Evolutionary conservation across 106 monocot genomes (phyloP), one percentile per base, ranked within the genome.

Genomic region (Amphibolis antarctica): DNA sequence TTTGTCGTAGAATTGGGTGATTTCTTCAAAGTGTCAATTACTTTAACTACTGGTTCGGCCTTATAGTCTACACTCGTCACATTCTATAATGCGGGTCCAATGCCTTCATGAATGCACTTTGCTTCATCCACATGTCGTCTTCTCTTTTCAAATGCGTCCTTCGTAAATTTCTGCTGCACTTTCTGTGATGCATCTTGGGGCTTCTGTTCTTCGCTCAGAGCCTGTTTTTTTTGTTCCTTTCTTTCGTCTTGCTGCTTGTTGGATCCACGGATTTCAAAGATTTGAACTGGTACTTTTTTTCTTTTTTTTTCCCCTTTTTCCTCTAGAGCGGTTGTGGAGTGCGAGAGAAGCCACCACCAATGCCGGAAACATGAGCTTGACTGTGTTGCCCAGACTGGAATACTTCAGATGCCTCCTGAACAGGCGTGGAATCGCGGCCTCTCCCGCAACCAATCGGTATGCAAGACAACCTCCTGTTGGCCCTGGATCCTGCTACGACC

Each of bases 351-450:
- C 80, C n/a, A 82, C 83, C 23, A 26, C 9, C 51, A 12, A 73
- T 47, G 15, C 70, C 21, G 73, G 50, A 62, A 71, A 80, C 64
- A 48, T 72, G 56, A 79, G 80, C 26, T 28, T 63, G 5, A 83
- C 78, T 2, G 82, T 85, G 30, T 60, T 91, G 47, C 81, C 82
- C 1, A 80, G 91, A 11, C 71, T 99, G 31, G 82, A 83, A 22
- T 83, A 91, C 50, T 99, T 91, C 75, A 85, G 87, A 75, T 91
- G 98, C 66, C 61, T 91, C 65, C 79, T 99, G 46, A 85, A 91
- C 66, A 73, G 80, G 56, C 90, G 98, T 15, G 91, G 98, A n/a
- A 62, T 91, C 59, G 66, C 98, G 42, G 98, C 90, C 22, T 86
- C 98, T 64, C 98, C 91, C 1, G 86, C 91, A 17, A 86, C 76